Conservation (phyloP, 352 stramenopile species). For the Aphanomyces astaci region DNA sequence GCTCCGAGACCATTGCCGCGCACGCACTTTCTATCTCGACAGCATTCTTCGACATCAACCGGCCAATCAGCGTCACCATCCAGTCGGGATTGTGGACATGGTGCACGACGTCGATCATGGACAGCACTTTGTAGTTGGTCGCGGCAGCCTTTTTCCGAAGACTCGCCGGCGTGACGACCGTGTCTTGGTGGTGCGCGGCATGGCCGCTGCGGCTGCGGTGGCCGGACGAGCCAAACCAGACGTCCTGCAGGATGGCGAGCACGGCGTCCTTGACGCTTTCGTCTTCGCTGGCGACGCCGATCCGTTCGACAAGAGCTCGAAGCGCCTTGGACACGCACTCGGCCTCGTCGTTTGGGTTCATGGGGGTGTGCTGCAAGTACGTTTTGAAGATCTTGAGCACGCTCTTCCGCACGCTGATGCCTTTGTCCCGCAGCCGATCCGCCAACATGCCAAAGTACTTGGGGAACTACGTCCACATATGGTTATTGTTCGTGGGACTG, state of each 20-base stretch:
- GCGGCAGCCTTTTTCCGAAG: not conserved
- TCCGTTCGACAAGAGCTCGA: conserved; percentile 61
- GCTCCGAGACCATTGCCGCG: conserved; percentile 51
- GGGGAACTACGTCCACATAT: conserved; percentile 78
- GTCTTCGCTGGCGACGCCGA: conserved; percentile 63
- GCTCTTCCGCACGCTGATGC: conserved; percentile 77
- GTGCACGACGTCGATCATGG: conserved; percentile 73
- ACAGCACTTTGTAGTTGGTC: conserved; percentile 32
- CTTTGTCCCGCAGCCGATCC: conserved; percentile 70
- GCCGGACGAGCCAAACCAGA: conserved; percentile 56
- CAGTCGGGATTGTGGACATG: conserved; percentile 59
- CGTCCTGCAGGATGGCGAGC: conserved; percentile 78
- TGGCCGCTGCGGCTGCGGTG: not conserved
- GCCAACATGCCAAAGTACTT: conserved; percentile 69
- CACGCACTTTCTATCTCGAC: conserved; percentile 26
- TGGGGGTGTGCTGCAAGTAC: conserved; percentile 30
- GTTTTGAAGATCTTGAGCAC: conserved; percentile 74
- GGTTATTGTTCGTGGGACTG: too few species aligned
- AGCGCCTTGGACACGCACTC: conserved; percentile 37
- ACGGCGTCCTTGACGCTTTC: conserved; percentile 77
- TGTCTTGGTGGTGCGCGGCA: not conserved
- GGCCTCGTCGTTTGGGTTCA: conserved; percentile 9
- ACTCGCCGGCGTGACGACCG: not conserved
- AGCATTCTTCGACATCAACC: conserved; percentile 35
- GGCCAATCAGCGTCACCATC: conserved; percentile 61